phyloP scores from a whole-genome alignment of 768 basidiomycete species.

The Mrakia gelida region DNA sequence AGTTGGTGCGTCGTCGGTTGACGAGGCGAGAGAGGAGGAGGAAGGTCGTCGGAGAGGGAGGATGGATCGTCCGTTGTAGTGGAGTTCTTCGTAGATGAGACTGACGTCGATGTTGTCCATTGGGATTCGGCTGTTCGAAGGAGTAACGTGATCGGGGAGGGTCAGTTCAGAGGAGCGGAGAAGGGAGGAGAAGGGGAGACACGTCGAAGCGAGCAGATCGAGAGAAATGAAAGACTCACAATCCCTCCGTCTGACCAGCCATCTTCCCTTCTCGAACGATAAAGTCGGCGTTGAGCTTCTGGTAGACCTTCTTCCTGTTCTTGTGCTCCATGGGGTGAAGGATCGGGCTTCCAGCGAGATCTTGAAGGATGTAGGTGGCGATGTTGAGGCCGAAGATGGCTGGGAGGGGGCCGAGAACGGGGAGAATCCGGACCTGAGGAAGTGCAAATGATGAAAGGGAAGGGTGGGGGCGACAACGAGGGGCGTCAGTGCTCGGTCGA shows the following conservation, averaged over 20 bases:
- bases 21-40: constrained; percentile 10
- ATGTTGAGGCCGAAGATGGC: constrained; percentile 86
- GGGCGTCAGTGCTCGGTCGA: background rate
- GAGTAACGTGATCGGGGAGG: background rate
- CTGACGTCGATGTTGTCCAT: constrained; percentile 21
- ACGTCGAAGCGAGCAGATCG: background rate
- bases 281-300: constrained; percentile 71
- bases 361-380: constrained; percentile 81
- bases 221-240: constrained; percentile 17
- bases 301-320: constrained; percentile 76
- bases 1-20: constrained; percentile 50
- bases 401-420: constrained; percentile 58
- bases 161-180: background rate
- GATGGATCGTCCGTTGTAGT: constrained; percentile 27
- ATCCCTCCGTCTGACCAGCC: constrained; percentile 13
- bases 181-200: background rate
- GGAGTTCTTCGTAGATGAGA: constrained; percentile 29
- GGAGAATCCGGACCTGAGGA: constrained; percentile 47
- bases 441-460: background rate
- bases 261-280: constrained; percentile 56
- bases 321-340: constrained; percentile 75
- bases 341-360: constrained; percentile 77
- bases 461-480: background rate
- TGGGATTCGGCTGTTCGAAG: constrained; percentile 6
- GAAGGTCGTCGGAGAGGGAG: constrained; percentile 13